Evolutionary conservation across 495 filamentous ascomycete genomes (phyloP).

Genomic region (Pyrenopolyporus hunteri): DNA sequence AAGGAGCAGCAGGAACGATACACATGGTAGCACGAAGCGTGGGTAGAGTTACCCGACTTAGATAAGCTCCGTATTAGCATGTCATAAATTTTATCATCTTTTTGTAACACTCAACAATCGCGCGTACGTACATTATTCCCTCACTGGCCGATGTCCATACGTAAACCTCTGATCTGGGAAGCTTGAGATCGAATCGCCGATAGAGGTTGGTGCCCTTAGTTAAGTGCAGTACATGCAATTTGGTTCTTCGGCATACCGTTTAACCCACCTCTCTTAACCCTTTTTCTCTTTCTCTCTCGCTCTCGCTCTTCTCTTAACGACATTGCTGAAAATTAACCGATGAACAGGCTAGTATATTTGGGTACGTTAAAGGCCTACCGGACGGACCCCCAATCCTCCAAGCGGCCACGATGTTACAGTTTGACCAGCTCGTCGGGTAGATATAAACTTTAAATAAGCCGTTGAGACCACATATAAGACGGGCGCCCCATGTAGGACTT

Average conservation of each 20-base stretch:
- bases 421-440: slow-evolving; percentile 28
- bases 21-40: slow-evolving; percentile 20
- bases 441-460: slow-evolving; percentile 21
- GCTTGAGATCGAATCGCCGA: slow-evolving; percentile 13
- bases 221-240: background rate
- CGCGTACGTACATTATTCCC: slow-evolving; percentile 13
- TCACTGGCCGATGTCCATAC: background rate
- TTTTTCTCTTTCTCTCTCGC: too few species aligned
- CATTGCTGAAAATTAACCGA: background rate
- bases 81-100: slow-evolving; percentile 11
- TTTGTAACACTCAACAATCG: slow-evolving; percentile 3
- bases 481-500: too few species aligned
- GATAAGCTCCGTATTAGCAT: slow-evolving; percentile 26
- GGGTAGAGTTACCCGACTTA: slow-evolving; percentile 29
- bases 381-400: slow-evolving; percentile 30
- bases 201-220: slow-evolving; percentile 7
- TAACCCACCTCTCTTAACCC: too few species aligned
- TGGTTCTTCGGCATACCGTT: slow-evolving; percentile 12
- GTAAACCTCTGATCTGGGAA: background rate
- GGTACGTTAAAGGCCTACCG: background rate
- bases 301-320: too few species aligned
- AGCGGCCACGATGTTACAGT: slow-evolving; percentile 18
- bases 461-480: slow-evolving; percentile 2
- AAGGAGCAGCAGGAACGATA: slow-evolving; percentile 5
- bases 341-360: background rate